phyloP scores from a whole-genome alignment of 805 yeast species.

The Spathaspora passalidarum region DNA sequence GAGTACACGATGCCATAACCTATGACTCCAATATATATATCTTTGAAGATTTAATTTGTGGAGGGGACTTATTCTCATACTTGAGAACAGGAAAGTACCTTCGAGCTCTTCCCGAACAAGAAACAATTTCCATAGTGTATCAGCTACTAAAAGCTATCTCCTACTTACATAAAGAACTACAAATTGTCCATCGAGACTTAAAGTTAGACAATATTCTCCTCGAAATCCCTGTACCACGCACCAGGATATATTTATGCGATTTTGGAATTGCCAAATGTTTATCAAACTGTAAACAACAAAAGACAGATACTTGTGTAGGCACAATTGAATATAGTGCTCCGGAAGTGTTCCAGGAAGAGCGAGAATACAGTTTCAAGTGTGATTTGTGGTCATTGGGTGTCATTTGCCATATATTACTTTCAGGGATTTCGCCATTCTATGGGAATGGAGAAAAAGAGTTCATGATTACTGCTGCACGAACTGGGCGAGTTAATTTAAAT shows the following conservation, averaged over 20 bases:
- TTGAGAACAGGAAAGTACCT: constrained; percentile 40
- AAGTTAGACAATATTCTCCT: constrained; percentile 64
- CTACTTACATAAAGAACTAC: constrained; percentile 48
- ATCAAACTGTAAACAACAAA: constrained; percentile 7
- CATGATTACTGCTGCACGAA: constrained; percentile 23
- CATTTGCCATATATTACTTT: constrained; percentile 53
- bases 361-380: constrained; percentile 54
- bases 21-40: constrained; percentile 34
- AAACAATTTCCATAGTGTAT: constrained; percentile 48
- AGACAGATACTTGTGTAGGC: constrained; percentile 54
- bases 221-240: constrained; percentile 48
- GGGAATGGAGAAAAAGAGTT: constrained; percentile 33
- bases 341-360: constrained; percentile 41
- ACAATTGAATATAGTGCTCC: constrained; percentile 76
- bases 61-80: constrained; percentile 60
- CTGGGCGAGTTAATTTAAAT: constrained; percentile 38
- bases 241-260: constrained; percentile 61
- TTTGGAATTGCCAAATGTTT: constrained; percentile 51
- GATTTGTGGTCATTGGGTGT: constrained; percentile 73
- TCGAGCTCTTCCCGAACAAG: constrained; percentile 49
- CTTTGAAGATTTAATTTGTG: constrained; percentile 49
- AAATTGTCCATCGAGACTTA: constrained; percentile 64
- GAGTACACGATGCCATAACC: constrained; percentile 34
- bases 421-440: constrained; percentile 65
- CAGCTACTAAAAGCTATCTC: constrained; percentile 56